Base-by-base conservation (phyloP, 208 protist genomes). In the Lotmaria passim region DNA sequence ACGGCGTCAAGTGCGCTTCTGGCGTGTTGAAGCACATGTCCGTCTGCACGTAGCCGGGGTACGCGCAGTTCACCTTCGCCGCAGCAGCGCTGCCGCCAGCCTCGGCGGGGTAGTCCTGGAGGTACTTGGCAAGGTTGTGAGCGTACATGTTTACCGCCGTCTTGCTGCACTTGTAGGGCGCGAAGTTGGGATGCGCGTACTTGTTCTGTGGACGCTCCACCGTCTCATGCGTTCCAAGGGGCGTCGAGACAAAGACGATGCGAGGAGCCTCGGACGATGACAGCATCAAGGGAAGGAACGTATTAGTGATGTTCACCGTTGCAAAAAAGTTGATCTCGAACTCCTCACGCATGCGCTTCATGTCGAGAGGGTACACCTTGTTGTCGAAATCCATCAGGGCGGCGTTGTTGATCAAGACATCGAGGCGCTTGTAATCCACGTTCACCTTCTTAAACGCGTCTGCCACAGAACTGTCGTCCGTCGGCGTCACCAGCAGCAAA, bases 331-430 rank as follows among this genome's bases (percentile, higher is more conserved):
- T 94, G 46, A 88, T 78, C 47, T 94, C 85, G 33, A 87, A 86
- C 30, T 79, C 74, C 33, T 83, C 75, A 15, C 74, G 60, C 69
- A 88, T 73, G 39, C 63, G 57, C 23, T 74, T 67, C n/a, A 90
- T 67, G 69, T 92, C 72, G n/a, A 94, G 60, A 21, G 80, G 72
- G 30, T 65, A 70, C 15, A 70, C 69, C 30, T 69, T 79, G 50
- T 83, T 71, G 48, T 82, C 79, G 31, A 74, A 74, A 48, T 69
- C 66, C 61, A 76, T 73, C 23, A 87, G 15, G 5, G 79, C 89
- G 7, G 89, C 89, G 66, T 94, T 94, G 74, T 94, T 92, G 76
- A 94, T 84, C 50, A 94, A 81, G 11, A 78, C 89, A 34, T 94
- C 89, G 12, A 94, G 81, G 36, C 66, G 73, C 39, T 63, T 72